Conservation (phyloP, 2,329 filamentous ascomycete genomes). For the Aspergillus glaucus region DNA sequence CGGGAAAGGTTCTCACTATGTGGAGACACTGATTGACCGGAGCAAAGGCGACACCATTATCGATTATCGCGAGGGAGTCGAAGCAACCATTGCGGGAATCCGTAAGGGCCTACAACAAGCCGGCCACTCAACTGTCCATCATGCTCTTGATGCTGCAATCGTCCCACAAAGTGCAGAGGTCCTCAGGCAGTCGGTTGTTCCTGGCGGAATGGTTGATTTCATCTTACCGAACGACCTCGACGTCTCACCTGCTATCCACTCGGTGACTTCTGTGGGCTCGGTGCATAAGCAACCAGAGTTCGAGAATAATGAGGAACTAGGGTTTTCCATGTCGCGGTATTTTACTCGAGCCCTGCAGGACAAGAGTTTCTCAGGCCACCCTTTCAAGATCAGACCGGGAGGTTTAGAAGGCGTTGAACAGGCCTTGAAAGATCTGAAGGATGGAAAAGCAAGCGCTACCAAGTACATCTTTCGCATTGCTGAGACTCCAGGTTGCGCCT, state of each 20-base stretch:
- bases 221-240: not conserved
- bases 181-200: not conserved
- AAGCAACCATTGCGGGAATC: too few relatives aligned
- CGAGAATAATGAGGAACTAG: conserved; percentile 17
- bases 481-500: conserved; percentile 36
- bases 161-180: not conserved
- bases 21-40: conserved; percentile 48
- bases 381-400: conserved; percentile 45
- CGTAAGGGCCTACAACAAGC: not conserved
- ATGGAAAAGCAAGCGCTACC: conserved; percentile 55
- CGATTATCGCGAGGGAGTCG: too few relatives aligned
- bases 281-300: conserved; percentile 29
- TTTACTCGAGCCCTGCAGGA: conserved; percentile 42
- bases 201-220: not conserved
- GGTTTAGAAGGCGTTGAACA: conserved; percentile 50
- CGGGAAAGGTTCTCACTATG: conserved; percentile 46
- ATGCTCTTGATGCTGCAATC: not conserved
- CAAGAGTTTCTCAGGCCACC: conserved; percentile 47
- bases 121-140: not conserved
- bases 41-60: conserved; percentile 17
- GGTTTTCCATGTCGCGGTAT: conserved; percentile 23
- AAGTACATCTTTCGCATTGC: conserved; percentile 59
- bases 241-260: too few relatives aligned
- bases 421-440: conserved; percentile 51
- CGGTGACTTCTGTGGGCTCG: too few relatives aligned